Evolutionary conservation across 192 early-diverging fungal species (phyloP).

Genomic region (Coemansia sp.): DNA sequence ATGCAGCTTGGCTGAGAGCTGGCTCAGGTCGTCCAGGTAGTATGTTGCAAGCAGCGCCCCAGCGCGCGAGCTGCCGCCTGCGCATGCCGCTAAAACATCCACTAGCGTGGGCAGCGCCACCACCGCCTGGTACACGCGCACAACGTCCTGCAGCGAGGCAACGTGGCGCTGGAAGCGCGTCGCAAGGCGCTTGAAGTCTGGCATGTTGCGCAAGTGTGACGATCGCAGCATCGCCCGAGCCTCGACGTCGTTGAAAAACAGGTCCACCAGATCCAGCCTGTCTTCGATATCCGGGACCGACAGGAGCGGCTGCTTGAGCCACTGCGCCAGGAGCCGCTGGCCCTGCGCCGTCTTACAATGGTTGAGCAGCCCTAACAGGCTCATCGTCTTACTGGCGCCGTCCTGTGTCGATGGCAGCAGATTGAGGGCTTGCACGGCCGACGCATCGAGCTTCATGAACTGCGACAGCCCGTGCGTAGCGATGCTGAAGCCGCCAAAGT

Average conservation of each 20-base stretch:
- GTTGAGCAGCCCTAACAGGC: slow-evolving; percentile 81
- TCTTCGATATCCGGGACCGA: slow-evolving; percentile 70
- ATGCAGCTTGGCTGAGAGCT: slow-evolving; percentile 59
- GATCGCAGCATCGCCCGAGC: slow-evolving; percentile 65
- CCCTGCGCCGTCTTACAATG: slow-evolving; percentile 89
- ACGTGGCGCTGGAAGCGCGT: slow-evolving; percentile 78
- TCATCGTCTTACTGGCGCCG: slow-evolving; percentile 61
- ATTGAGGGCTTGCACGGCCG: slow-evolving; percentile 85
- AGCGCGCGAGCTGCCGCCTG: slow-evolving; percentile 2
- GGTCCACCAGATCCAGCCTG: slow-evolving; percentile 72
- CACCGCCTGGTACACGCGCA: slow-evolving; percentile 86
- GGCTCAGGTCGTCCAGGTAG: slow-evolving; percentile 55
- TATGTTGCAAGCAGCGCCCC: slow-evolving; percentile 56
- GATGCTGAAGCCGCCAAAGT: slow-evolving; percentile 75
- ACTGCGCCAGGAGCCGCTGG: slow-evolving; percentile 78
- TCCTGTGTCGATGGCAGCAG: slow-evolving; percentile 75
- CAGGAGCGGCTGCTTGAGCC: slow-evolving; percentile 89
- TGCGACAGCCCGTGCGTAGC: slow-evolving; percentile 75
- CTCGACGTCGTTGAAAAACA: slow-evolving; percentile 64
- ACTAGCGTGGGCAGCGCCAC: slow-evolving; percentile 66
- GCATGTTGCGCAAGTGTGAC: slow-evolving; percentile 75
- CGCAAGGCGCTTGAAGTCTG: slow-evolving; percentile 86
- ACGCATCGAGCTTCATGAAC: slow-evolving; percentile 89
- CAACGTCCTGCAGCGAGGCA: slow-evolving; percentile 82
- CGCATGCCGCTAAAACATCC: slow-evolving; percentile 53